A percentile compares a stretch with the other conserved stretches of the same genome.
Evolutionary conservation across 1,284 basidiomycete genomes (phyloP).

Genomic region (Puccinia coronata): DNA sequence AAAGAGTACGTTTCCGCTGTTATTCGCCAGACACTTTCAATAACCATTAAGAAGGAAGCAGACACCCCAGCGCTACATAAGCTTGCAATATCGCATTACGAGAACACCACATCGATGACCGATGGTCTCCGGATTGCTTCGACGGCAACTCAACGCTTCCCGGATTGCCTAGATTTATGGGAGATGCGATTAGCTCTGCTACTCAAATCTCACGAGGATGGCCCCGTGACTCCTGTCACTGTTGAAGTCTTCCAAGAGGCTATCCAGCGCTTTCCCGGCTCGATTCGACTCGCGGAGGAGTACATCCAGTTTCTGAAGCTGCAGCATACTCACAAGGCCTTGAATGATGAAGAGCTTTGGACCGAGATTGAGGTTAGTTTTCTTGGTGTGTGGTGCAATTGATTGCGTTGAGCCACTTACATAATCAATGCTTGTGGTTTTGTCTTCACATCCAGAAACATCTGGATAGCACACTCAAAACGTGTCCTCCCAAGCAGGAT

Average conservation of each 20-base stretch:
- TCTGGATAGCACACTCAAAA: conserved; percentile 13
- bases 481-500: neutral
- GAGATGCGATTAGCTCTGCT: conserved; percentile 14
- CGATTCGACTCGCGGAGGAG: conserved; percentile 24
- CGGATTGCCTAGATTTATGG: conserved; percentile 24
- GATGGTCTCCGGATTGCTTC: conserved; percentile 1
- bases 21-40: conserved; percentile 15
- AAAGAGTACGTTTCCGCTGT: conserved; percentile 27
- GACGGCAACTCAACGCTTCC: conserved; percentile 30
- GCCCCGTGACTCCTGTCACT: neutral
- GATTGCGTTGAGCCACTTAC: too few species aligned
- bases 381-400: too few species aligned
- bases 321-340: neutral
- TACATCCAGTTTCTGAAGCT: conserved; percentile 17
- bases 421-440: neutral
- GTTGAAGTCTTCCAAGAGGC: conserved; percentile 19
- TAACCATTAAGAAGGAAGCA: conserved; percentile 1
- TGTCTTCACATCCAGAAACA: conserved; percentile 5
- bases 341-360: conserved; percentile 36
- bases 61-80: conserved; percentile 19
- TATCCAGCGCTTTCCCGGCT: conserved; percentile 31
- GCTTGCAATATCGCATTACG: conserved; percentile 24
- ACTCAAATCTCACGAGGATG: conserved; percentile 3
- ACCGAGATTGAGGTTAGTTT: conserved; percentile 18
- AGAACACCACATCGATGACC: neutral